A percentile compares a stretch with the other conserved stretches of the same genome.
Conservation (phyloP, 176 grass and related monocot species). For the Musa troglodytarum region DNA sequence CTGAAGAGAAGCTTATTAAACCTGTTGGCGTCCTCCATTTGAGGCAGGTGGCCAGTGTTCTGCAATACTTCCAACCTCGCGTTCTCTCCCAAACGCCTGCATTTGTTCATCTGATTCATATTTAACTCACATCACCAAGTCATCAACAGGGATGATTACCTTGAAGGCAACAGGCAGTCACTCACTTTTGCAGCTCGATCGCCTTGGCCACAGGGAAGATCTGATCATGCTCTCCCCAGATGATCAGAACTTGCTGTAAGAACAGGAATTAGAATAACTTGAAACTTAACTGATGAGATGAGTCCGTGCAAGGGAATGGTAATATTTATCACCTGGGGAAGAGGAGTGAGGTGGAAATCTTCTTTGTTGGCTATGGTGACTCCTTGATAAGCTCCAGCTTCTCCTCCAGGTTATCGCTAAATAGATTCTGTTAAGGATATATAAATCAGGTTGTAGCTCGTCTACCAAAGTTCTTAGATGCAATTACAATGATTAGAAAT, state of each 20-base stretch:
- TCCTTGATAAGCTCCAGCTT: slow-evolving; percentile 56
- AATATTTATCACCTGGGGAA: slow-evolving; percentile 37
- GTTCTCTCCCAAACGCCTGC: slow-evolving; percentile 57
- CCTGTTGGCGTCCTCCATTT: slow-evolving; percentile 48
- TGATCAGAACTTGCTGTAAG: slow-evolving; percentile 59
- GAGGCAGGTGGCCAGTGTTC: slow-evolving; percentile 59
- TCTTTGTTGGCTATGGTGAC: slow-evolving; percentile 51
- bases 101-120: slow-evolving; percentile 17
- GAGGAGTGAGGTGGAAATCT: slow-evolving; percentile 67
- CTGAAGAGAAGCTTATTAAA: slow-evolving; percentile 62
- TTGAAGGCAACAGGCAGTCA: neutral
- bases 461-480: neutral
- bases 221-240: slow-evolving; percentile 85
- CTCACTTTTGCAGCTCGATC: slow-evolving; percentile 44
- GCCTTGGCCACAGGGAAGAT: slow-evolving; percentile 72
- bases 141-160: neutral
- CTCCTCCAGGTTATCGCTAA: slow-evolving; percentile 53
- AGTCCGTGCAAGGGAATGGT: neutral
- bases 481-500: neutral
- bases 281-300: too few species aligned
- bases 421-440: slow-evolving; percentile 44
- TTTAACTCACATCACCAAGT: neutral
- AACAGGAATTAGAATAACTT: neutral
- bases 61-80: slow-evolving; percentile 55
- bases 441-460: neutral